Base-by-base conservation (phyloP, 345 rosid genomes). In the Kandelia obovata region DNA sequence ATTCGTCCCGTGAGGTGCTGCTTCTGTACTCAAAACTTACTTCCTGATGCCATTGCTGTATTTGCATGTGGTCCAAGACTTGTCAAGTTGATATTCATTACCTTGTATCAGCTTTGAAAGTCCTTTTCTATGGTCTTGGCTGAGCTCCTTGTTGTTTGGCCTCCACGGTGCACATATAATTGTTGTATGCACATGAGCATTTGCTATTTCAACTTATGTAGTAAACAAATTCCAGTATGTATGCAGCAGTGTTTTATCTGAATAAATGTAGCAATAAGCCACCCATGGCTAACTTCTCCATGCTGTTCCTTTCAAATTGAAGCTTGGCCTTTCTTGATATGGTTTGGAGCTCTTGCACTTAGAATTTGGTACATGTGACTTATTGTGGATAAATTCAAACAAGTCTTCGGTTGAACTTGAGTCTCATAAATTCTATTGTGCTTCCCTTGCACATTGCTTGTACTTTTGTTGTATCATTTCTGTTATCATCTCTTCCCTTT, bases 1-100 rank as follows among this genome's bases (percentile, higher is more conserved):
- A 75, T 83, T 66, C 80, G 73, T 82, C 88, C 78, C 78, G 80
- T 84, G 73, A 76, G 83, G 85, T 43, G 79, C 78, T 80, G 83
- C 81, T 73, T 79, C 80, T 84, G 80, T 77, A 63, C 86, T 73
- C 82, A 68, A 55, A 72, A 81, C 79, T 87, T 83, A 82, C 84
- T 78, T 71, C 69, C 77, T 79, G 52, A 71, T 77, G 83, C 25
- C 15, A 3, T 47, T 62, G 64, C 39, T 62, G 35, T 30, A 51
- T 56, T 61, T 77, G 68, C 49, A 37, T 25, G 67, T 66, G 28
- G 75, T 62, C 55, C 58, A 57, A 67, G 37, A 60, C 61, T 28
- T 58, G 46, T 47, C 52, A 39, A 53, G 58, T 35, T 35, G 57
- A 46, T 46, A 31, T 55, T 59, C 49, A 35, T 19, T 30, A 31